A percentile compares a stretch with the other conserved stretches of the same genome.
phyloP scores from a whole-genome alignment of 495 filamentous ascomycete species.

The Hypoxylon fuscum region DNA sequence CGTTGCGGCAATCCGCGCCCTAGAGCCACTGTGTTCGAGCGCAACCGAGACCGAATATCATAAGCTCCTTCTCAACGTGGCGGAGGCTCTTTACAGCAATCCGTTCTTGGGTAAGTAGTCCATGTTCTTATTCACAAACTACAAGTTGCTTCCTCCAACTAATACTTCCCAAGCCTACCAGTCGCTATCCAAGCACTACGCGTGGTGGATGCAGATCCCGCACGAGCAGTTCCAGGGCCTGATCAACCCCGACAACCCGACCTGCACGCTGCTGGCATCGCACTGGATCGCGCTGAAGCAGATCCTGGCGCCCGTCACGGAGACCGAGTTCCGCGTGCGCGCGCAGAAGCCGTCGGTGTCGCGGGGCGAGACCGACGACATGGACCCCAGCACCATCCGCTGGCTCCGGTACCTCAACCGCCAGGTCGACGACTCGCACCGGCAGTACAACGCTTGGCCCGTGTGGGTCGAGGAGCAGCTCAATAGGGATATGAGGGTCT shows the following conservation, averaged over 20 bases:
- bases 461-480: slow-evolving; percentile 58
- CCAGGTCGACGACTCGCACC: slow-evolving; percentile 50
- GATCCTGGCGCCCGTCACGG: slow-evolving; percentile 61
- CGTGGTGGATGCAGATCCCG: slow-evolving; percentile 61
- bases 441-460: slow-evolving; percentile 55
- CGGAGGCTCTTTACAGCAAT: slow-evolving; percentile 39
- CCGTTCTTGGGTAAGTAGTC: slow-evolving; percentile 42
- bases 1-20: slow-evolving; percentile 42
- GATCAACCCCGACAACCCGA: slow-evolving; percentile 58
- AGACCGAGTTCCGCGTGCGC: slow-evolving; percentile 40
- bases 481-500: slow-evolving; percentile 43
- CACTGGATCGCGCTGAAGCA: slow-evolving; percentile 68
- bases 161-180: slow-evolving; percentile 45
- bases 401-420: slow-evolving; percentile 57
- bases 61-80: slow-evolving; percentile 46
- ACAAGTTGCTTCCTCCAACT: background rate
- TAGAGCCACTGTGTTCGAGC: slow-evolving; percentile 46
- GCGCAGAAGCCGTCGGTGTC: slow-evolving; percentile 7
- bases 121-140: background rate
- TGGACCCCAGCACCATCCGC: slow-evolving; percentile 45
- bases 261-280: slow-evolving; percentile 60
- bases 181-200: slow-evolving; percentile 50
- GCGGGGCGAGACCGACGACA: slow-evolving; percentile 3
- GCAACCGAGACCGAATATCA: slow-evolving; percentile 48
- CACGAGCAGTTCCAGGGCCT: slow-evolving; percentile 63